Base-by-base conservation (phyloP, 2,329 filamentous ascomycete genomes). In the Arthrobotrys conoides region DNA sequence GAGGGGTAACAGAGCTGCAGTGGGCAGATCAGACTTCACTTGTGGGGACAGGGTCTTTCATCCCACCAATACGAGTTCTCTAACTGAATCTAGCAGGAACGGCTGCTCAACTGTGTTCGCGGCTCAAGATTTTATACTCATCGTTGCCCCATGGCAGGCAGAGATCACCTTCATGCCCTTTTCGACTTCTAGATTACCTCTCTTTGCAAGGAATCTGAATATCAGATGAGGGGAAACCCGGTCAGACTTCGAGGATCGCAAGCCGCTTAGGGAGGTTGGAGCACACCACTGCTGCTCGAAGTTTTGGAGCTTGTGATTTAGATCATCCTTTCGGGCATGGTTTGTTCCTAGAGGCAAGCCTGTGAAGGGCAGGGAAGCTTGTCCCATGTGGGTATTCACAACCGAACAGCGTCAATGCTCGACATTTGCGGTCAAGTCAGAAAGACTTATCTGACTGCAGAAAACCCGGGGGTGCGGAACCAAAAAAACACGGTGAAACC, bases 181-280 rank as follows among this genome's bases (percentile, higher is more conserved):
- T 24, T 51, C 51, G 48, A 61, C 57, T n/a, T 33, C 38, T 12
- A 44, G 30, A 20, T 59, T 24, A 38, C 38, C 51, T 22, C 57
- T 16, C 57, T 41, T 51, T 46, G 33, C 65, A 61, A 53, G 69
- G 46, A 63, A 55, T 36, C 18, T 22, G 44, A 20, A 38, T 18
- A 33, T 61, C 38, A 65, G 53, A 76, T 76, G 66, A 77, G 67
- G 73, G 72, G 67, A 71, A 77, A 41, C 71, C 46, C 38, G 48
- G 65, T 38, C 51, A 18, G 27, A 36, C 36, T 51, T 49, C 27
- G 24, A 46, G 27, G 20, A 69, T 64, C 27, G 46, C 16, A 24
- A 22, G 41, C 36, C 57, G 44, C 22, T 24, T 51, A 46, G 53
- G 44, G 41, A 48, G 66, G 36, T 55, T 61, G 61, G 66, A 41